phyloP scores from a whole-genome alignment of 768 basidiomycete species.

The Piloderma croceum region DNA sequence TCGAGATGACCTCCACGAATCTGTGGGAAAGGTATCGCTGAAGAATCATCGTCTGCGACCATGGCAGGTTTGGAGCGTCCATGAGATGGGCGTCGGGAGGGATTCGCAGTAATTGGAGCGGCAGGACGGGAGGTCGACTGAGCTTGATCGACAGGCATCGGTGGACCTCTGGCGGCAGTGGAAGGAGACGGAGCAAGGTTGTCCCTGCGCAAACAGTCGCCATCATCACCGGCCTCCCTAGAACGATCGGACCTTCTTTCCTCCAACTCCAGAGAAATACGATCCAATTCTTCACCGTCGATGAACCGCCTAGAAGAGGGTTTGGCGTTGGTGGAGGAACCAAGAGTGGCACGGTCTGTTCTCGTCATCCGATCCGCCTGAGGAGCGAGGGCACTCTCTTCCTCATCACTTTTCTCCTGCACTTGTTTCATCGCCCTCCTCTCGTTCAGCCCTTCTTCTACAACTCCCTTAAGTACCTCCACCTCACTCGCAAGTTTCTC shows the following conservation, averaged over 20 bases:
- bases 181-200: too few species aligned
- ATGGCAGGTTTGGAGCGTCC: too few species aligned
- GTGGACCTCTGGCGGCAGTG: conserved; percentile 2
- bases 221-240: too few species aligned
- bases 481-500: conserved; percentile 82
- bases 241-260: conserved; percentile 60
- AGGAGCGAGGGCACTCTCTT: conserved; percentile 26
- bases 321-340: too few species aligned
- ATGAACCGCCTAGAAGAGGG: background rate
- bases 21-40: conserved; percentile 67
- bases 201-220: too few species aligned
- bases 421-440: conserved; percentile 46
- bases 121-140: conserved; percentile 22
- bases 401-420: conserved; percentile 10
- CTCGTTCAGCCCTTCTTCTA: conserved; percentile 82
- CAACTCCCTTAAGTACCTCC: conserved; percentile 76
- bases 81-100: too few species aligned
- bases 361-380: conserved; percentile 25
- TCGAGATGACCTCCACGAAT: conserved; percentile 78
- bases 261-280: conserved; percentile 61
- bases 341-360: conserved; percentile 11
- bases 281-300: conserved; percentile 52
- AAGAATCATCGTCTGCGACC: conserved; percentile 12
- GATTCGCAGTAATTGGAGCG: conserved; percentile 33
- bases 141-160: conserved; percentile 2